Percentiles rank a stretch among this genome's conserved stretches.
Evolutionary conservation across 1,284 basidiomycete species (phyloP).

Genomic region (Moniliophthora roreri): DNA sequence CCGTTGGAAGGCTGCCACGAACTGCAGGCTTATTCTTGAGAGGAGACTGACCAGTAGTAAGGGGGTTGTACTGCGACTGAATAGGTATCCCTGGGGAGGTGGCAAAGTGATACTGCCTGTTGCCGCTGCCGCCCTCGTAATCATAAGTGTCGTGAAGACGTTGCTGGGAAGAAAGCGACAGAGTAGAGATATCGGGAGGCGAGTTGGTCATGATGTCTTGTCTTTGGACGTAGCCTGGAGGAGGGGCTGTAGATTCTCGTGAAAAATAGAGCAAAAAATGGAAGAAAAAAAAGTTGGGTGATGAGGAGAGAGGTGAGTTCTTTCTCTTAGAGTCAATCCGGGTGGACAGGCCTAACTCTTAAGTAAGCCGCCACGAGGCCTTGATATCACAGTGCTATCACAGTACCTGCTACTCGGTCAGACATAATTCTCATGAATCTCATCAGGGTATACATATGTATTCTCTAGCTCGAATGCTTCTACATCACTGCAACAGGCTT

Average conservation of each 20-base stretch:
- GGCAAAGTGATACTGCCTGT: conserved; percentile 66
- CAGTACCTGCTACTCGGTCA: too few relatives aligned
- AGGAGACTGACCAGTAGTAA: conserved; percentile 62
- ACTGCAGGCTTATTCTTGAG: conserved; percentile 68
- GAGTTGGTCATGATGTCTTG: conserved; percentile 68
- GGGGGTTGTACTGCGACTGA: conserved; percentile 63
- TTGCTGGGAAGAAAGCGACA: conserved; percentile 71
- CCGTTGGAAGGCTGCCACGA: conserved; percentile 69
- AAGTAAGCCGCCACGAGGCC: conserved; percentile 26
- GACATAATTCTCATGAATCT: too few relatives aligned
- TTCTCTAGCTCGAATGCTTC: too few relatives aligned
- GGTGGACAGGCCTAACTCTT: not conserved
- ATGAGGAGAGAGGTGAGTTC: conserved; percentile 15
- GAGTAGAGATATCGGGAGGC: conserved; percentile 72
- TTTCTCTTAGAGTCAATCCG: not conserved
- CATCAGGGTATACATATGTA: too few relatives aligned
- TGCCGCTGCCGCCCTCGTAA: conserved; percentile 60
- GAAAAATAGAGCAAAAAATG: conserved; percentile 30
- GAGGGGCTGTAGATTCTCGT: conserved; percentile 25
- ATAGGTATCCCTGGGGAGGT: conserved; percentile 66
- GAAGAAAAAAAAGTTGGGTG: conserved; percentile 19
- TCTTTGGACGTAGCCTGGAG: conserved; percentile 19
- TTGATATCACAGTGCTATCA: too few relatives aligned
- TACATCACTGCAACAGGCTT: conserved; percentile 41
- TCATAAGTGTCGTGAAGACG: conserved; percentile 84